Evolutionary conservation across 169 alveolate genomes (phyloP).

Genomic region (Perkinsus chesapeaki): DNA sequence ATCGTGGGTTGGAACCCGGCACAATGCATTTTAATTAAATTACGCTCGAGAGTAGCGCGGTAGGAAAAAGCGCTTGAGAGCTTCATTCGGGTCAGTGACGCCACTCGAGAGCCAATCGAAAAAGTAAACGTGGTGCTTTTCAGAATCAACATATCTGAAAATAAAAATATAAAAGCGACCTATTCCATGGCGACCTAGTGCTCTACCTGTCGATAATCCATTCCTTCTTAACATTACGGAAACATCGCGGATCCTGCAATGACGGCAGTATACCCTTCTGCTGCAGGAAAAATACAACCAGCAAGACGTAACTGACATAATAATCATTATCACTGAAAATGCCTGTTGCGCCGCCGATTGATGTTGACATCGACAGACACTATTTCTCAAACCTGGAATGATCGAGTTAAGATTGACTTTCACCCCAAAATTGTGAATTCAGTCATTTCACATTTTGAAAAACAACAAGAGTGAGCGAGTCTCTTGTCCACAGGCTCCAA

Average conservation of each 20-base stretch:
- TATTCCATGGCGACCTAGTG: background rate
- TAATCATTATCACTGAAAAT: background rate
- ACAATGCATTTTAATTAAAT: background rate
- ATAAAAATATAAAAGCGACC: background rate
- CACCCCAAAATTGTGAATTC: no score
- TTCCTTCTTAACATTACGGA: background rate
- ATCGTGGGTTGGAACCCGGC: background rate
- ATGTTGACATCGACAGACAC: no score
- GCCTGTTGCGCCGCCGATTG: no score
- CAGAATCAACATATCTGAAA: background rate
- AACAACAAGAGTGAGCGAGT: no score
- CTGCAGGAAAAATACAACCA: background rate
- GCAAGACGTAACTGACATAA: background rate
- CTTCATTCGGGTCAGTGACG: background rate
- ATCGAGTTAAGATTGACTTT: no score
- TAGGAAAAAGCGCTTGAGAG: background rate
- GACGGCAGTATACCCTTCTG: background rate
- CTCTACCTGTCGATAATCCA: background rate
- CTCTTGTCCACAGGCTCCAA: no score
- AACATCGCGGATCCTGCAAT: background rate
- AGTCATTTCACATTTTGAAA: no score
- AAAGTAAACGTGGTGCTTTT: background rate
- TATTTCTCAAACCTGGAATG: no score
- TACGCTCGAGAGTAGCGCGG: background rate
- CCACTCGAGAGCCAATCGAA: background rate